phyloP scores from a whole-genome alignment of 1,284 basidiomycete genomes.

The Leucoagaricus sp. region DNA sequence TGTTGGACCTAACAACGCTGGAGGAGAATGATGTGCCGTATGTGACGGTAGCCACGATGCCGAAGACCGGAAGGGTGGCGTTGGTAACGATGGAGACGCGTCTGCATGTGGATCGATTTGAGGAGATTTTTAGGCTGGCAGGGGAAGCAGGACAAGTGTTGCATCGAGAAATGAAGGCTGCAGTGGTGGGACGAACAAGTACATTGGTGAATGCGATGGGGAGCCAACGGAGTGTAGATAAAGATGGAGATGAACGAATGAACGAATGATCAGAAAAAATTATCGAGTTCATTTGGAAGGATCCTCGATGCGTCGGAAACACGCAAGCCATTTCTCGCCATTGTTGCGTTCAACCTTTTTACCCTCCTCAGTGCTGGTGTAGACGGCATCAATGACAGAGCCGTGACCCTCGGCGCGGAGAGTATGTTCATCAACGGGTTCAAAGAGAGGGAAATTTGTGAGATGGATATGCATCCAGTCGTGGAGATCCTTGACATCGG shows the following conservation, averaged over 20 bases:
- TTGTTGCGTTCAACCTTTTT: slow-evolving; percentile 94
- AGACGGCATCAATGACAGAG: slow-evolving; percentile 79
- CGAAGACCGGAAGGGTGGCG: slow-evolving; percentile 80
- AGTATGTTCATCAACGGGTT: slow-evolving; percentile 73
- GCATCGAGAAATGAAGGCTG: slow-evolving; percentile 82
- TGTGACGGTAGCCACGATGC: slow-evolving; percentile 87
- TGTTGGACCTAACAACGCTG: slow-evolving; percentile 84
- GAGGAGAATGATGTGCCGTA: slow-evolving; percentile 93
- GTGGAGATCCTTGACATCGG: slow-evolving; percentile 93
- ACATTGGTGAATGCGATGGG: slow-evolving; percentile 55
- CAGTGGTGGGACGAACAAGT: slow-evolving; percentile 68
- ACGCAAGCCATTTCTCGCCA: slow-evolving; percentile 88
- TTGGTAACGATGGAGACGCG: slow-evolving; percentile 93
- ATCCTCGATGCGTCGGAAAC: slow-evolving; percentile 68
- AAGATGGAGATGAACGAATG: slow-evolving; percentile 32
- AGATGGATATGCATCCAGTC: slow-evolving; percentile 96
- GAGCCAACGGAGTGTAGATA: slow-evolving; percentile 28
- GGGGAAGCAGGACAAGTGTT: slow-evolving; percentile 79
- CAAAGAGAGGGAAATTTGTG: slow-evolving; percentile 85
- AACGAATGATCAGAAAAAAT: slow-evolving; percentile 3
- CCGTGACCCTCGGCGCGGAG: slow-evolving; percentile 74
- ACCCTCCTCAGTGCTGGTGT: slow-evolving; percentile 91
- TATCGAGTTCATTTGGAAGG: slow-evolving; percentile 13
- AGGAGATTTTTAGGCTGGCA: slow-evolving; percentile 83
- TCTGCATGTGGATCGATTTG: slow-evolving; percentile 91